Evolutionary conservation across 176 grass and related monocot species (phyloP), one percentile per base, ranked within the genome.

Genomic region (Miscanthus lutarioriparius): DNA sequence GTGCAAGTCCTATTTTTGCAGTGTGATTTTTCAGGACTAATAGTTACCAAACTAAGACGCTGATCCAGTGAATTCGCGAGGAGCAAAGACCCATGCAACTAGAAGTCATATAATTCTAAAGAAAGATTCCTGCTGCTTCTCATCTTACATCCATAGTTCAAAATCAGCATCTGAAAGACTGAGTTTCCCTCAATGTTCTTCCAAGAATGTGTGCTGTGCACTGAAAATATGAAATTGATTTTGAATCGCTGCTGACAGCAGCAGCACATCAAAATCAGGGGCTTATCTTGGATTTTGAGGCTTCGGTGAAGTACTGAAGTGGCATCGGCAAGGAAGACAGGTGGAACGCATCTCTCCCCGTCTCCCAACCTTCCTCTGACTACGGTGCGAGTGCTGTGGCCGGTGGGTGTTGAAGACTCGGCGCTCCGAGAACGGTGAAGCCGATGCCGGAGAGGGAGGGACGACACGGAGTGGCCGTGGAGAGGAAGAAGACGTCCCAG

Each of bases 351-450:
- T 64, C 30, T 67, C 10, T 35, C 32, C 15, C 16, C 6, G 28
- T 35, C 32, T 67, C 47, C 16, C 6, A 35, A 36, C 2, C 32
- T 2, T 67, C 65, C 35, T 9, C 16, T 20, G 19, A 68, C 16
- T 33, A 32, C 81, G 90, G 3, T 5, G 87, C 70, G 77, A 90
- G 84, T 30, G 87, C 91, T 64, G 87, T 64, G 64, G 59, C 10
- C 28, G 2, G 64, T 6, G 14, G 64, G 6, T 7, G 30, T 15
- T 19, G 30, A 28, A 17, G 64, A 67, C 2, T 67, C 13, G 64
- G 64, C 16, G 49, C 17, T 53, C 49, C 6, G 48, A 51, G 16
- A 16, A 51, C 48, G 48, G 48, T 53, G 17, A 53, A 53, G 49
- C 49, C 49, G 49, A 53, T 20, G 49, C 49, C 17, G 32, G 65